phyloP scores from a whole-genome alignment of 2,329 filamentous ascomycete genomes.

The Fusarium foetens region DNA sequence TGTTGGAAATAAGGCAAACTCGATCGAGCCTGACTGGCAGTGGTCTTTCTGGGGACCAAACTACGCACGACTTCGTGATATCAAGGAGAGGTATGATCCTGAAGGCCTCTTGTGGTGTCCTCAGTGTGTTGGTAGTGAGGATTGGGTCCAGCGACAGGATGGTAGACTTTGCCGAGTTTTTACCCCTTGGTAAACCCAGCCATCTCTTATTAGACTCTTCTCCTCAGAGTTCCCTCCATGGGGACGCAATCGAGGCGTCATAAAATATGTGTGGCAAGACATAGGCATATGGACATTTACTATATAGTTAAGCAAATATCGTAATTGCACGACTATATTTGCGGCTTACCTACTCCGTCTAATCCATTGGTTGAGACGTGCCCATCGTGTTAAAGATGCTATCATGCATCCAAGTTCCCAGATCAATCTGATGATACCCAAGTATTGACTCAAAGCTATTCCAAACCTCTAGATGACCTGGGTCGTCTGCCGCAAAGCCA shows the following conservation, averaged over 20 bases:
- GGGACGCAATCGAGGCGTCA: too few species aligned
- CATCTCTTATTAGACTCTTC: background rate
- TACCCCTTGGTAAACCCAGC: background rate
- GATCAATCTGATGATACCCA: background rate
- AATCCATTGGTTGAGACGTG: background rate
- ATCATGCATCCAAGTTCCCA: constrained; percentile 1
- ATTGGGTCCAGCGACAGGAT: background rate
- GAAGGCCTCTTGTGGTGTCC: background rate
- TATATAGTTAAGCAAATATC: too few species aligned
- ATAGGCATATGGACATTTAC: background rate
- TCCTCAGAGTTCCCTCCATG: too few species aligned
- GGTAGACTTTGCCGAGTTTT: background rate
- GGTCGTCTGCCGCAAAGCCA: background rate
- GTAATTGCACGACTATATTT: fast-evolving
- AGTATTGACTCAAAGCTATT: background rate
- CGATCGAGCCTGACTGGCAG: background rate
- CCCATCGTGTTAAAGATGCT: background rate
- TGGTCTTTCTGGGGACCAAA: background rate
- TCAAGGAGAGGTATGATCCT: background rate
- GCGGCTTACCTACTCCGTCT: background rate
- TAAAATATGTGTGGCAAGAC: too few species aligned
- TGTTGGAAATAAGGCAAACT: background rate
- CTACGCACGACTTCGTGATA: background rate
- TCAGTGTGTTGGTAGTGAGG: constrained; percentile 4
- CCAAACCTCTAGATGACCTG: background rate